phyloP scores from a whole-genome alignment of 2,329 filamentous ascomycete species.

The Triangularia setosa region DNA sequence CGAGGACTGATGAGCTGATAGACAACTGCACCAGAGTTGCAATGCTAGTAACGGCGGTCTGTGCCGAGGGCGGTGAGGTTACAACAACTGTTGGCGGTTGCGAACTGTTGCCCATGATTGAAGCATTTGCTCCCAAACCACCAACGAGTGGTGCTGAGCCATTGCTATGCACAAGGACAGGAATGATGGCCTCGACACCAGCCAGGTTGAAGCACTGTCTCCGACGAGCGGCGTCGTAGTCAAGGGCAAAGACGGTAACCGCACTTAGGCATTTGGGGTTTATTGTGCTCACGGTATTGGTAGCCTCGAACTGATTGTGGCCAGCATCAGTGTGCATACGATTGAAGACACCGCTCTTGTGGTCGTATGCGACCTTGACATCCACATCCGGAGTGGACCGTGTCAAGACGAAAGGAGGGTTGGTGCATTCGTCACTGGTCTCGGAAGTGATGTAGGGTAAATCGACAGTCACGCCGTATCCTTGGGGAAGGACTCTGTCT shows the following conservation, averaged over 20 bases:
- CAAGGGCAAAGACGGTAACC: slow-evolving; percentile 22
- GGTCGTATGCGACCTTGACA: slow-evolving; percentile 18
- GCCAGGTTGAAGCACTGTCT: slow-evolving; percentile 12
- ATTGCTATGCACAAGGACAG: slow-evolving; percentile 11
- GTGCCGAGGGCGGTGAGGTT: neutral
- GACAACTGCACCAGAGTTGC: slow-evolving; percentile 4
- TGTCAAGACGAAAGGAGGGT: slow-evolving; percentile 24
- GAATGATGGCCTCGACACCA: slow-evolving; percentile 11
- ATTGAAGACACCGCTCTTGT: slow-evolving; percentile 22
- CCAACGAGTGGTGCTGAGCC: slow-evolving; percentile 1
- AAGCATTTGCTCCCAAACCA: slow-evolving; percentile 6
- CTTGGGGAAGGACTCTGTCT: slow-evolving; percentile 21
- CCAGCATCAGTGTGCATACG: slow-evolving; percentile 4
- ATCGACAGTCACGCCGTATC: slow-evolving; percentile 27
- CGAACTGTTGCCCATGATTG: slow-evolving; percentile 7
- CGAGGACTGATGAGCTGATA: neutral
- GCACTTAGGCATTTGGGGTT: slow-evolving; percentile 19
- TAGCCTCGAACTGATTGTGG: slow-evolving; percentile 17
- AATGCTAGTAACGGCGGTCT: slow-evolving; percentile 3
- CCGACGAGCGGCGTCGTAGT: slow-evolving; percentile 17
- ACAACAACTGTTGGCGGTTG: neutral
- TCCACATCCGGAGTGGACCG: slow-evolving; percentile 15
- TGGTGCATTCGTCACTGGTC: slow-evolving; percentile 20
- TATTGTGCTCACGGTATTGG: slow-evolving; percentile 17
- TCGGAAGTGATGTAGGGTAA: slow-evolving; percentile 23